Evolutionary conservation across 2,329 filamentous ascomycete species (phyloP).

Genomic region (Aspergillus spinulosporus): DNA sequence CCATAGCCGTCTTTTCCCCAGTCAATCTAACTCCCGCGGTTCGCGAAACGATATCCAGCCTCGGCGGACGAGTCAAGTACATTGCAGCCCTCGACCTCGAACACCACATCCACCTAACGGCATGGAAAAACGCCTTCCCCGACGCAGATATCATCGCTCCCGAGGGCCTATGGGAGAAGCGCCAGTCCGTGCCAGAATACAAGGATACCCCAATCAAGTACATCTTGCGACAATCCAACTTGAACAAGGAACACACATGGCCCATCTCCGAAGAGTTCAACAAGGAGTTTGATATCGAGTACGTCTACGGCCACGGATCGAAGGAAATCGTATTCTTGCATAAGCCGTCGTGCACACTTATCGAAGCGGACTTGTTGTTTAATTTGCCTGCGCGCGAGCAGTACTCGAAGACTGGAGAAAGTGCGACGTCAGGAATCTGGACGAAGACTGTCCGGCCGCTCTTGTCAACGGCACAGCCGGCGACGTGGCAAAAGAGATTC

Average conservation of each 20-base stretch:
- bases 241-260: constrained; percentile 52
- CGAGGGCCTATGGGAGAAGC: constrained; percentile 80
- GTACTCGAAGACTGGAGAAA: constrained; percentile 61
- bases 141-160: constrained; percentile 77
- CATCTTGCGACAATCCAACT: constrained; percentile 63
- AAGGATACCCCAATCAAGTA: constrained; percentile 65
- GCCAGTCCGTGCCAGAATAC: constrained; percentile 58
- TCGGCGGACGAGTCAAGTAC: constrained; percentile 74
- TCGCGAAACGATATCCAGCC: constrained; percentile 58
- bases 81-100: constrained; percentile 85
- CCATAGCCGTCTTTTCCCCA: constrained; percentile 87
- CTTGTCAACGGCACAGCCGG: constrained; percentile 58
- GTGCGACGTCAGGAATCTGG: constrained; percentile 57
- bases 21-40: constrained; percentile 78
- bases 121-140: constrained; percentile 80
- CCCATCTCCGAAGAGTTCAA: constrained; percentile 75
- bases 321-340: constrained; percentile 87
- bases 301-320: constrained; percentile 75
- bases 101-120: constrained; percentile 89
- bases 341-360: constrained; percentile 73
- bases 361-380: constrained; percentile 89
- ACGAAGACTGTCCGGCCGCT: constrained; percentile 60
- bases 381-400: constrained; percentile 88
- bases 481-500: constrained; percentile 76
- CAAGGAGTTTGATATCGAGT: constrained; percentile 81